Evolutionary conservation across 345 rosid species (phyloP).

Genomic region (Raphanus raphanistrum): DNA sequence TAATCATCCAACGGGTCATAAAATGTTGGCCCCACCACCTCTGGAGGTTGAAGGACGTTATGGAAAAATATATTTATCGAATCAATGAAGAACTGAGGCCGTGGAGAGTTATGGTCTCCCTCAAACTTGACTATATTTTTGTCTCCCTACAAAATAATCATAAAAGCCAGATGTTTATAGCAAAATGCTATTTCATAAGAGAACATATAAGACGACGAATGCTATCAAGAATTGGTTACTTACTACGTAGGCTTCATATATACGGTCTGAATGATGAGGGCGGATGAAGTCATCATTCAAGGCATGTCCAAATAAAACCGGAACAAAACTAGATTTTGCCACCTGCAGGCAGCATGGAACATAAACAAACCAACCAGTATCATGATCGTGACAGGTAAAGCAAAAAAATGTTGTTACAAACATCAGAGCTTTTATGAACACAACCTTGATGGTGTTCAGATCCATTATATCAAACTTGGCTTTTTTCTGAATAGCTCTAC

Average conservation of each 20-base stretch:
- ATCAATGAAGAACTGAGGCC: background rate
- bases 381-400: constrained; percentile 2
- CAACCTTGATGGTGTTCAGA: constrained; percentile 80
- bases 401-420: background rate
- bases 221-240: constrained; percentile 8
- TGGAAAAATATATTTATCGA: background rate
- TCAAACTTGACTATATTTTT: constrained; percentile 92
- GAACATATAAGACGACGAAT: background rate
- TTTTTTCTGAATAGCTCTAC: constrained; percentile 72
- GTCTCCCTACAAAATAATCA: constrained; percentile 71
- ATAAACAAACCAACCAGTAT: background rate
- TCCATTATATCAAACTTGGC: constrained; percentile 84
- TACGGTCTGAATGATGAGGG: constrained; percentile 86
- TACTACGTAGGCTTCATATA: constrained; percentile 79
- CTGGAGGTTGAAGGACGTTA: background rate
- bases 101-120: constrained; percentile 52
- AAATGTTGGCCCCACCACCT: background rate
- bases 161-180: background rate
- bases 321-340: constrained; percentile 82
- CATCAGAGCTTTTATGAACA: constrained; percentile 11
- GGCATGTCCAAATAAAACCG: constrained; percentile 94
- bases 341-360: constrained; percentile 49
- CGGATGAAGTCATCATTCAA: constrained; percentile 81
- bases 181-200: background rate
- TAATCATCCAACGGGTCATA: background rate